Base-by-base conservation (phyloP, 306 rosid species). In the Acacia melanoxylon region DNA sequence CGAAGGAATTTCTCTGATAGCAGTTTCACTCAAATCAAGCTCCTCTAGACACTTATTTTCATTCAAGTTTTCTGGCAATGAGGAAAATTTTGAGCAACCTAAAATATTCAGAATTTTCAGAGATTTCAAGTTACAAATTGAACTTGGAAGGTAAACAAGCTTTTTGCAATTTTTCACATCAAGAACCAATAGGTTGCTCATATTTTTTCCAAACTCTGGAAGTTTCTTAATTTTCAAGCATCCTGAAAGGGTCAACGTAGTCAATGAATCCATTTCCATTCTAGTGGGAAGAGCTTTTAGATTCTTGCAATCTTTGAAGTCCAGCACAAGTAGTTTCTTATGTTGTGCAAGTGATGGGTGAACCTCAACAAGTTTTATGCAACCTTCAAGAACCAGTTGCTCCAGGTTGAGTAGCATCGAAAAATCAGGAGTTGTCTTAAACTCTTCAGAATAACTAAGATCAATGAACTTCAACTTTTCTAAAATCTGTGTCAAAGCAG, bases 231-330 rank as follows among this genome's bases (percentile, higher is more conserved):
- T 24, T 54, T 56, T 59, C 15, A 58, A 81, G 29, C 88, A 87
- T 4, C 90, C 88, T 1, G 84, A 82, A 45, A 87, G 84, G 58
- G 13, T 58, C 19, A 84, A 66, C 35, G 3, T 29, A 52, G 70
- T n/a, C 58, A 84, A 45, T 44, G 88, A 81, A 71, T 67, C 58
- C 86, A 68, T 81, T 62, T 77, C 76, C 80, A 86, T 35, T 77
- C 68, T 86, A 25, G 62, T 61, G 31, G 87, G 87, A 77, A 83
- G 83, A 42, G 29, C 35, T 77, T 80, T 86, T 15, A 86, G 85
- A 67, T 66, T 80, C 73, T 27, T 86, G 85, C 89, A 86, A 52
- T 80, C 85, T 83, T 80, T 76, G 14, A 86, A 86, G 67, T 80
- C 52, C 66, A 83, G 0, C 5, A 25, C 20, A 56, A 49, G 27